Conservation (phyloP, 2,329 filamentous ascomycete genomes). For the Lojkania enalia region DNA sequence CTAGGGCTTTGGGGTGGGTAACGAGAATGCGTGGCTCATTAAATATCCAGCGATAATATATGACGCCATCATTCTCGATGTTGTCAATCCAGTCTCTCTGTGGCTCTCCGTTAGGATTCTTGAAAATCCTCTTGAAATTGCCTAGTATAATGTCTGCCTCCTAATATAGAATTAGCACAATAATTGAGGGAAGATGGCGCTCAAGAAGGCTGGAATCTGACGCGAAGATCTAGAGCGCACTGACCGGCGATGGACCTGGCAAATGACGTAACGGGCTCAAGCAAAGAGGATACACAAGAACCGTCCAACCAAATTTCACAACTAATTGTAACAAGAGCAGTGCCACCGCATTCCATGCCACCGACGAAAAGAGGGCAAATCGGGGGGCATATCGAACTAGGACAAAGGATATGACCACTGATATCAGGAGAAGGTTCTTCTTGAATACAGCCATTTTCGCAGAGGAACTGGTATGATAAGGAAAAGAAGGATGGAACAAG, state of each 20-base stretch:
- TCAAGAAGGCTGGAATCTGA: too few relatives aligned
- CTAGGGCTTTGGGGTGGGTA: conserved; percentile 52
- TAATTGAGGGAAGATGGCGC: neutral
- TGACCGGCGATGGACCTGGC: conserved; percentile 56
- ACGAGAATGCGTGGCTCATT: conserved; percentile 51
- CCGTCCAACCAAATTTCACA: conserved; percentile 44
- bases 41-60: conserved; percentile 56
- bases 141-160: conserved; percentile 44
- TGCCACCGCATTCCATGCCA: conserved; percentile 45
- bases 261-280: conserved; percentile 63
- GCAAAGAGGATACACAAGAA: conserved; percentile 61
- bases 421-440: conserved; percentile 27
- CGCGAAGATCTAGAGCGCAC: too few relatives aligned
- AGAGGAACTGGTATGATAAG: too few relatives aligned
- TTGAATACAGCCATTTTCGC: conserved; percentile 34
- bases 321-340: conserved; percentile 46
- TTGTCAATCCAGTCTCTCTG: conserved; percentile 56
- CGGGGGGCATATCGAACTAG: conserved; percentile 39
- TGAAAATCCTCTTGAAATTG: conserved; percentile 48
- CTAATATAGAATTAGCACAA: conserved; percentile 18
- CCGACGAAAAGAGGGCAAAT: conserved; percentile 34
- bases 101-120: conserved; percentile 49
- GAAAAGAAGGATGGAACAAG: too few relatives aligned
- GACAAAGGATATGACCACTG: conserved; percentile 32
- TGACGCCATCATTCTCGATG: conserved; percentile 59